phyloP scores from a whole-genome alignment of 441 rosid genomes.

The Populus tomentosa region DNA sequence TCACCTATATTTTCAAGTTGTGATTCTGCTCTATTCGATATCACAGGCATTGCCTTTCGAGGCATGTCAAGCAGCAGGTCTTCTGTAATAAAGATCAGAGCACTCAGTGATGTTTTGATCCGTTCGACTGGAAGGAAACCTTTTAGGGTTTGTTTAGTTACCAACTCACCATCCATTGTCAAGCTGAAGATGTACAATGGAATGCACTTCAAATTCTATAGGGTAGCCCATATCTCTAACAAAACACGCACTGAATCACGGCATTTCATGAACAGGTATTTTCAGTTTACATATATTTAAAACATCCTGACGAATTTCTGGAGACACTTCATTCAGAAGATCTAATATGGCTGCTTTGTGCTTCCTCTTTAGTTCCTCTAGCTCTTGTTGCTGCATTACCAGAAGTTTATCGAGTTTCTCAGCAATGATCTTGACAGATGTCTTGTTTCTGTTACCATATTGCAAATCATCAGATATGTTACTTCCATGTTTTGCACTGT shows the following conservation, averaged over 20 bases:
- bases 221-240: background rate
- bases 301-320: constrained; percentile 47
- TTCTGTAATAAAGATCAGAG: background rate
- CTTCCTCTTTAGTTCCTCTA: constrained; percentile 55
- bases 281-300: constrained; percentile 35
- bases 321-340: constrained; percentile 49
- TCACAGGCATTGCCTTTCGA: background rate
- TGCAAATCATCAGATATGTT: constrained; percentile 5
- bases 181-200: background rate
- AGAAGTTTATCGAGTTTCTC: constrained; percentile 57
- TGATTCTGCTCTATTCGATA: background rate
- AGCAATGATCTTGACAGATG: constrained; percentile 28
- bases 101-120: background rate
- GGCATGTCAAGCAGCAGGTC: background rate
- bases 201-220: background rate
- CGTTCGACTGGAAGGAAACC: too few species aligned
- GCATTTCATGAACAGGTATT: constrained; percentile 21
- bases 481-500: constrained; percentile 9
- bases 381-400: constrained; percentile 56
- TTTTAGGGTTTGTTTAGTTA: background rate
- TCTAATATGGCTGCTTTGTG: constrained; percentile 49
- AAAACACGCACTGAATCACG: constrained; percentile 6
- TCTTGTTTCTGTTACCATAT: constrained; percentile 1
- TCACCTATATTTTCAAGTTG: background rate
- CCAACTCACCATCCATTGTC: background rate